Evolutionary conservation across 116 monocot species (phyloP), one percentile per base, ranked within the genome.

Genomic region (Dioscorea cayenensis): DNA sequence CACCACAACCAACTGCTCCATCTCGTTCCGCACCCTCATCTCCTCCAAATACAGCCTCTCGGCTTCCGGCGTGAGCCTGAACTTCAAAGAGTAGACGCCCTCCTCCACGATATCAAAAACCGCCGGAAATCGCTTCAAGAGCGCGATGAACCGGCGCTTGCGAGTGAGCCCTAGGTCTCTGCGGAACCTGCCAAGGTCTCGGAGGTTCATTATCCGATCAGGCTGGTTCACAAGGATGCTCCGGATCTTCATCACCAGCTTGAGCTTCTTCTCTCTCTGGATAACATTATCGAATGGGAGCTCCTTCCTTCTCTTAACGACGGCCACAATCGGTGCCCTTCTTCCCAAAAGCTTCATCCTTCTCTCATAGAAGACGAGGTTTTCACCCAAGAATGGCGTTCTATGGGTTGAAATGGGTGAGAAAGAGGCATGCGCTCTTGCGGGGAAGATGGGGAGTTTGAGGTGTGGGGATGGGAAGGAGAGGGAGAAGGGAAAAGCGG

Each of bases 51-150:
- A 99, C 19, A 99, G 64, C 32, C 69, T 52, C 67, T 99, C 99
- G 0, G 99, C 99, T 25, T 84, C 91, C 4, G 86, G 85, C 6
- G 94, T 91, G 19, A 99, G 81, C 51, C 82, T 72, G 64, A 99
- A 91, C 79, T 75, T 86, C 20, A 99, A 77, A 17, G 94, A 94
- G 51, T 89, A 99, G 22, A 94, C 99, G 11, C 99, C 99, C 73
- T 99, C 99, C 73, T 99, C 99, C 3, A 94, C 78, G n/a, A 99
- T 91, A 29, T 99, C 87, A 52, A 99, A 99, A 19, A 99, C 94
- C 0, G 68, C 99, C 14, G 94, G 99, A 68, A 91, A 99, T 1
- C 84, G 70, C 86, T 83, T 89, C 70, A 99, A 49, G 3, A 99
- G 77, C 16, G 94, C 94, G 28, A 99, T 99, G 71, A 99, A 91